Evolutionary conservation across 345 rosid genomes (phyloP), one percentile per base, ranked within the genome.

Genomic region (Lepidium didymum): DNA sequence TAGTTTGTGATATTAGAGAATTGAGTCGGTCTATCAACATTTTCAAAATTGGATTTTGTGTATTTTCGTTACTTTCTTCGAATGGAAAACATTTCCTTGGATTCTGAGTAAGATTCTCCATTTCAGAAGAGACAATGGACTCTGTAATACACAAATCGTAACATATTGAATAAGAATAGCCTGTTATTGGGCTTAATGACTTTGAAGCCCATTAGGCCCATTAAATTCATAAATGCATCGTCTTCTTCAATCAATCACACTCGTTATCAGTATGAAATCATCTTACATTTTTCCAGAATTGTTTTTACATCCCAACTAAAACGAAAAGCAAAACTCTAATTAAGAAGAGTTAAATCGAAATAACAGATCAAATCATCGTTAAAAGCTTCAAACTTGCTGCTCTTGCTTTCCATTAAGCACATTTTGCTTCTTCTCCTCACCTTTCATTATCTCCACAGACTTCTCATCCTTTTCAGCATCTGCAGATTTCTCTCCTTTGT

Each of bases 401-500:
- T 58, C 72, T 45, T 31, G 78, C 56, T 80, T 72, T 13, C 78
- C 79, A 40, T 75, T 73, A 19, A 63, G 75, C 19, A 34, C 65
- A 38, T 36, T 34, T 60, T 74, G 73, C 80, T 78, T 45, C 79
- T 78, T 37, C 73, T 67, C 54, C 36, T 40, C 78, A 7, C 23
- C 29, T 42, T 70, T 84, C 75, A 82, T 4, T 5, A 29, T 75
- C 74, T 85, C 90, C 23, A 77, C 1, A 0, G 73, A 42, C 31
- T 68, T 70, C 25, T 75, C 70, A 8, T 75, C 50, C 33, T 82
- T 76, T 18, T 44, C 68, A 53, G 51, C 68, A 10, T 67, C 73
- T 0, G 43, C n/a, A 67, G 72, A 43, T 69, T 57, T 41, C 5
- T 72, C 70, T 0, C 82, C 81, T 70, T 83, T 85, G 66, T 75